Base-by-base conservation (phyloP, 2,329 filamentous ascomycete genomes). In the Pestalotiopsis sp. region DNA sequence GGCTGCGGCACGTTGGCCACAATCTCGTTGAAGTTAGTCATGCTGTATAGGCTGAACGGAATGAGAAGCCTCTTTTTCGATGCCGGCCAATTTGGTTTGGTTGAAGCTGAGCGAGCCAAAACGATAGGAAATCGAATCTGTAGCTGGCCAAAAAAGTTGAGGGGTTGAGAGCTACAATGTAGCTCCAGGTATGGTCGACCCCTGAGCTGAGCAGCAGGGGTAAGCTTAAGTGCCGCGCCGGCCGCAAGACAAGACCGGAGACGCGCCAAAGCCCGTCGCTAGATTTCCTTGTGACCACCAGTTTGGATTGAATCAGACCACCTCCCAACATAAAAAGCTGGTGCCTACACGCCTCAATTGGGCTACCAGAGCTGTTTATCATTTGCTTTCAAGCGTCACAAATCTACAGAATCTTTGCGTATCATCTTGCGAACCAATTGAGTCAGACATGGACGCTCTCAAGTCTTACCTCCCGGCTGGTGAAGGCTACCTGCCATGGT, bases 401-500 rank as follows among this genome's bases (percentile, higher is more conserved):
- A 58, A 58, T 13, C 11, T 58, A 3, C 4, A 14, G 1, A 26
- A 9, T 7, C 2, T n/a, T 22, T 58, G 22, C 17, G 17, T 3
- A 5, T 13, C 9, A 57, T 13, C 22, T 58, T 52, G 6, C n/a
- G n/a, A 3, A 5, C 30, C 58, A 35, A 35, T 39, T 61, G 26
- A 3, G 40, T 39, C 30, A 39, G 71, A 60, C 40, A 86, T 88
- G 84, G 84, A 86, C 44, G 69, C 77, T 2, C 55, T 88, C 66
- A 76, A 80, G 67, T 74, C 78, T 24, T 78, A 83, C 60, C 75
- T 82, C 17, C 85, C 86, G 3, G 75, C 78, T 1, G 81, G 82
- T 61, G 82, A 88, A 74, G 87, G 87, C 69, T 80, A 86, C 69
- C 73, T 89, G 67, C 87, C 87, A 26, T 88, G 87, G 72, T 89